Conservation (phyloP, 345 rosid species). For the Geranium brycei region DNA sequence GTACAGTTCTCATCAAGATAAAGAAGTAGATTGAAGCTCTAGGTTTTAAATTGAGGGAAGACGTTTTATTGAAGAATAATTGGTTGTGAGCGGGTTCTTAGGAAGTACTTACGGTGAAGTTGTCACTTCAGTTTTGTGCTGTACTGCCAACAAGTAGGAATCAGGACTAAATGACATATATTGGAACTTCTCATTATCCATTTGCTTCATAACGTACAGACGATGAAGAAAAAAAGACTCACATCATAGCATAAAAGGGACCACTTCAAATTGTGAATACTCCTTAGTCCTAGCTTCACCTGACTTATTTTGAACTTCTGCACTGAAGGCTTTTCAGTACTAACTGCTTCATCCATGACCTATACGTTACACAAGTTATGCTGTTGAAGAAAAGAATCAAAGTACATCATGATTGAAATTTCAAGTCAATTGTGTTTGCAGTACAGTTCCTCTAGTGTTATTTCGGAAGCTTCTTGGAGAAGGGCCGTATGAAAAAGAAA, state of each 20-base stretch:
- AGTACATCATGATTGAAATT: neutral
- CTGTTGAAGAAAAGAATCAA: neutral
- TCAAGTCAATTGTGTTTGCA: neutral
- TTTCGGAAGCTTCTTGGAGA: too few species aligned
- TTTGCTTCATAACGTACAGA: neutral
- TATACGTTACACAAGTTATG: neutral
- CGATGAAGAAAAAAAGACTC: neutral
- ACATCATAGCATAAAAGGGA: neutral
- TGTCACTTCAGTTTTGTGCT: too few species aligned
- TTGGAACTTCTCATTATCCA: neutral
- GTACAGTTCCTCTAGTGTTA: too few species aligned
- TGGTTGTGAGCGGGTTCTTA: neutral
- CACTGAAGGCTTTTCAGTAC: too few species aligned
- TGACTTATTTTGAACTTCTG: too few species aligned
- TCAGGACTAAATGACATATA: neutral
- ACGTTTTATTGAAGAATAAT: neutral
- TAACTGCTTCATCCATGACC: too few species aligned
- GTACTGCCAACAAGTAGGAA: too few species aligned
- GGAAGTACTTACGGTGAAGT: neutral
- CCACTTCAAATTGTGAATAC: neutral
- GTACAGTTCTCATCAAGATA: neutral
- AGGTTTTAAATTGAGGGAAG: neutral
- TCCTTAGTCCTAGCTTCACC: too few species aligned
- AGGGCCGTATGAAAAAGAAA: neutral
- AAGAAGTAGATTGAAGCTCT: neutral